Conservation (phyloP, 306 rosid genomes). For the Cucurbita moschata region DNA sequence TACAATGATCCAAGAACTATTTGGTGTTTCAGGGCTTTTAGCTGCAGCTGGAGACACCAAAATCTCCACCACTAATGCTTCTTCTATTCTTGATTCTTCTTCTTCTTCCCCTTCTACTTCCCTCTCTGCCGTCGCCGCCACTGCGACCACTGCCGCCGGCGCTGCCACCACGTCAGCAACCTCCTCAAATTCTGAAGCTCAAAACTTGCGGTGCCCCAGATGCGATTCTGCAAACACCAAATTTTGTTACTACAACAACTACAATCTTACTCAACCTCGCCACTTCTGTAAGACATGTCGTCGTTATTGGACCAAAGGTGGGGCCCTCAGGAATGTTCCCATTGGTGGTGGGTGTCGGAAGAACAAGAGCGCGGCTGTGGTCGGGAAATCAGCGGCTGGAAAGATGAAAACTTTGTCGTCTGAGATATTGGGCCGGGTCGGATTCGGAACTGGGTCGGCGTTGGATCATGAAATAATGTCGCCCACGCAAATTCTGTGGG, state of each 20-base stretch:
- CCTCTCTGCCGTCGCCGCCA: slow-evolving; percentile 8
- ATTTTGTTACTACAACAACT: slow-evolving; percentile 84
- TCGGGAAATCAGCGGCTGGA: slow-evolving; percentile 16
- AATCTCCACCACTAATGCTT: slow-evolving; percentile 28
- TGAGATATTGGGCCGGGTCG: slow-evolving; percentile 35
- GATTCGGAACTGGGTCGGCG: slow-evolving; percentile 13
- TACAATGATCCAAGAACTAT: slow-evolving; percentile 78
- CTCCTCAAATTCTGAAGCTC: slow-evolving; percentile 28
- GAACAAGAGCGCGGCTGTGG: slow-evolving; percentile 37
- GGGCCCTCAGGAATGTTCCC: slow-evolving; percentile 57
- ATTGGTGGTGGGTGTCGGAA: slow-evolving; percentile 72
- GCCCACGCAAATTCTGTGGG: slow-evolving; percentile 61
- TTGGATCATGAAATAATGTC: slow-evolving; percentile 28
- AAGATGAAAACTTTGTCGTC: slow-evolving; percentile 44
- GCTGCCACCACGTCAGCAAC: slow-evolving; percentile 8
- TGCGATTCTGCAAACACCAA: slow-evolving; percentile 79
- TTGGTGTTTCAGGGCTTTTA: slow-evolving; percentile 42
- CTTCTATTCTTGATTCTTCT: slow-evolving; percentile 15
- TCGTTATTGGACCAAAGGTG: slow-evolving; percentile 88
- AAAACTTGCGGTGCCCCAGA: slow-evolving; percentile 55
- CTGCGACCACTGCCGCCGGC: neutral
- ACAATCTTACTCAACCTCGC: slow-evolving; percentile 96
- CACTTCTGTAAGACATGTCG: slow-evolving; percentile 98
- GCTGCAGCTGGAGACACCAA: slow-evolving; percentile 33
- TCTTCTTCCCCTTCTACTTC: slow-evolving; percentile 14